Conservation (phyloP, 441 rosid species). For the Brassica balearica region DNA sequence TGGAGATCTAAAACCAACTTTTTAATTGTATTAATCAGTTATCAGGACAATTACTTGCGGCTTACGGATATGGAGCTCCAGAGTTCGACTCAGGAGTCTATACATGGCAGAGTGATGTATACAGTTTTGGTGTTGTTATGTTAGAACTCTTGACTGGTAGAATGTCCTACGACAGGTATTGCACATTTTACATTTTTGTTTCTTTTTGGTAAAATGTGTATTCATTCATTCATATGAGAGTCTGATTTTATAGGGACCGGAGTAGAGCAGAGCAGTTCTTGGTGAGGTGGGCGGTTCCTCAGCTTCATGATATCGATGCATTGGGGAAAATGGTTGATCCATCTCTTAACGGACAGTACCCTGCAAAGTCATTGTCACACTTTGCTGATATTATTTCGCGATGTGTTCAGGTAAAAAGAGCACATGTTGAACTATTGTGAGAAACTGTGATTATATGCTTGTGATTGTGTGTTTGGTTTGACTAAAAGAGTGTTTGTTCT, state of each 20-base stretch:
- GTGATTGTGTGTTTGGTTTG: slow-evolving; percentile 19
- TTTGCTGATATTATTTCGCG: slow-evolving; percentile 95
- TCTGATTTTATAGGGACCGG: slow-evolving; percentile 53
- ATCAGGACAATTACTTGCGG: background rate
- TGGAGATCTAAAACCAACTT: background rate
- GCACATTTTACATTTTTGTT: background rate
- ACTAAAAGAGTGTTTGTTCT: background rate
- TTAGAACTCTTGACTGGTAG: slow-evolving; percentile 22
- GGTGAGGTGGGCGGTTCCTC: slow-evolving; percentile 21
- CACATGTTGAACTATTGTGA: slow-evolving; percentile 21
- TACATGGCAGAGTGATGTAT: slow-evolving; percentile 6
- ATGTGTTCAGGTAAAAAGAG: slow-evolving; percentile 78
- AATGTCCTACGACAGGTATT: slow-evolving; percentile 53
- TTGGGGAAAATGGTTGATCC: slow-evolving; percentile 97
- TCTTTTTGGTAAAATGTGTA: slow-evolving; percentile 5
- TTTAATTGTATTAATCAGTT: background rate
- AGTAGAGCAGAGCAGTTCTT: slow-evolving; percentile 11
- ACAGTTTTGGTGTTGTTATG: slow-evolving; percentile 18
- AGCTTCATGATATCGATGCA: slow-evolving; percentile 75
- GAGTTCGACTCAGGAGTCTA: slow-evolving; percentile 3
- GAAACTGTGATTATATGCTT: background rate
- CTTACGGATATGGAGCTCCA: slow-evolving; percentile 13
- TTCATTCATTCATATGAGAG: slow-evolving; percentile 16
- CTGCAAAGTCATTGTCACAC: slow-evolving; percentile 86
- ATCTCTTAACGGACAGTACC: slow-evolving; percentile 76